Evolutionary conservation across 805 yeast species (phyloP).

Genomic region (Ogataea glucozyma): DNA sequence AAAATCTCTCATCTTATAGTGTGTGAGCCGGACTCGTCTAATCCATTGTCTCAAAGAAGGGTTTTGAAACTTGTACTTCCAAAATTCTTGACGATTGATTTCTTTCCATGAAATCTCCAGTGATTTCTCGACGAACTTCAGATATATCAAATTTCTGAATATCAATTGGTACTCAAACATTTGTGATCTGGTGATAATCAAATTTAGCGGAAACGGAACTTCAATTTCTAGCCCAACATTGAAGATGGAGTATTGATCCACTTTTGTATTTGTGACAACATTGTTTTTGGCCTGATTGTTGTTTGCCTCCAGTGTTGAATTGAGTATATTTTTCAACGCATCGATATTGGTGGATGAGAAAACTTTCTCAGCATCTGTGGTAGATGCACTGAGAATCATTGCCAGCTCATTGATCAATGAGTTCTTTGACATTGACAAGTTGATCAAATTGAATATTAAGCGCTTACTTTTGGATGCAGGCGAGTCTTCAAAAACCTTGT

Average conservation of each 20-base stretch:
- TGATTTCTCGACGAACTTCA: constrained; percentile 61
- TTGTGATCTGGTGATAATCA: constrained; percentile 69
- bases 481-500: constrained; percentile 3
- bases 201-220: constrained; percentile 87
- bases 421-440: constrained; percentile 20
- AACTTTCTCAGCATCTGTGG: constrained; percentile 55
- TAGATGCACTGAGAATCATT: constrained; percentile 53
- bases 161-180: constrained; percentile 77
- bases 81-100: constrained; percentile 59
- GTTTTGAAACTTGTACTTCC: constrained; percentile 56
- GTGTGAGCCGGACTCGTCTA: constrained; percentile 53
- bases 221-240: constrained; percentile 55
- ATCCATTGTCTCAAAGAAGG: constrained; percentile 53
- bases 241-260: constrained; percentile 46
- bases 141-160: constrained; percentile 65
- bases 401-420: constrained; percentile 37
- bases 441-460: constrained; percentile 25
- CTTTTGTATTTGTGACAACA: constrained; percentile 33
- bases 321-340: constrained; percentile 45
- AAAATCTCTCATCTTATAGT: constrained; percentile 57
- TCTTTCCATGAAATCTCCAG: constrained; percentile 73
- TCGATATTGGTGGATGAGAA: constrained; percentile 46
- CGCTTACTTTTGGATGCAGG: constrained; percentile 25
- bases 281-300: constrained; percentile 15
- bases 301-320: constrained; percentile 40